Base-by-base conservation (phyloP, 176 grass and related monocot species). In the Oryza longistaminata region DNA sequence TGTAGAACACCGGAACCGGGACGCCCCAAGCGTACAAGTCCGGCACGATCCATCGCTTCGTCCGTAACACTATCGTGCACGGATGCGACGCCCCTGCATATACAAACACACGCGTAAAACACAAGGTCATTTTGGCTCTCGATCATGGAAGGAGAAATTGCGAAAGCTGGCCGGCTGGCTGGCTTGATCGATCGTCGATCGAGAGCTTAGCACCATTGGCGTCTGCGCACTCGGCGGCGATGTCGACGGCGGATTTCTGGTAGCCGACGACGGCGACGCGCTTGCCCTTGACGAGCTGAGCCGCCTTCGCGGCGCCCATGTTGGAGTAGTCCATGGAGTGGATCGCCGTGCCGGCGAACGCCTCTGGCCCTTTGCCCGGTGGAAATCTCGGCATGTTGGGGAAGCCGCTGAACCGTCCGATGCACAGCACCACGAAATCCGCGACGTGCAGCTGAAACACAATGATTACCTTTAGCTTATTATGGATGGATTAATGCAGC, bases 31-130 rank as follows among this genome's bases (percentile, higher is more conserved):
- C 73, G n/a, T 83, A 76, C 37, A 22, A 89, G 35, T 84, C 87
- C 1, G 79, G 78, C 42, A 92, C 8, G n/a, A 52, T 64, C 87
- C 90, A 92, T 24, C 49, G 66, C 69, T 88, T 86, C 6, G 62
- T 89, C 42, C 90, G 35, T n/a, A 66, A 64, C 74, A 92, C 66
- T 26, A 92, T 84, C 2, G 87, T 92, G 87, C 87, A 92, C 15
- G 90, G 70, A 46, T 74, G 71, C 46, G 74, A 74, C 9, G 66
- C 55, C 31, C 87, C 90, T 92, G 42, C 53, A 17, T 52, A 15
- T 52, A 15, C 37, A 29, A 44, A 25, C 17, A 25, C 17, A 21
- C 2, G 39, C 39, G 39, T 40, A 7, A 8, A 61, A n/a, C n/a
- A 61, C 21, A 61, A 61, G 21, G 21, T 61, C 55, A 22, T 61